A percentile compares a stretch with the other conserved stretches of the same genome.
phyloP scores from a whole-genome alignment of 2,329 filamentous ascomycete species.

The Botrytis fabae region DNA sequence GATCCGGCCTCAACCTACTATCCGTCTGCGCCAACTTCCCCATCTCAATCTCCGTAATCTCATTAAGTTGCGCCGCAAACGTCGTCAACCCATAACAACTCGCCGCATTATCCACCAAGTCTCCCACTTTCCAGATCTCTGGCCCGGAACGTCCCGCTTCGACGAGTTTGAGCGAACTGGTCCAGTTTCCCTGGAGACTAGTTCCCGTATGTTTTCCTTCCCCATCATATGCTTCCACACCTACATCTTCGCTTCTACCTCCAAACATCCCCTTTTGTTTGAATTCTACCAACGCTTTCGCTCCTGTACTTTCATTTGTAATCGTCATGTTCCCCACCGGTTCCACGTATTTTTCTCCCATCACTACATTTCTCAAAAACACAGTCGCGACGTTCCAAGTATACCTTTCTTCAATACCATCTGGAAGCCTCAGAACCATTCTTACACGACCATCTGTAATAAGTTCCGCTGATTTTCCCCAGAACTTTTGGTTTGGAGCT shows the following conservation, averaged over 20 bases:
- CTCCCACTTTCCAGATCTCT: constrained; percentile 76
- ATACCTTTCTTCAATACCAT: constrained; percentile 76
- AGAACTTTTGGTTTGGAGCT: constrained; percentile 92
- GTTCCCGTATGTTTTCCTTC: constrained; percentile 66
- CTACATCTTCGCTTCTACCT: constrained; percentile 86
- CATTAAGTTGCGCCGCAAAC: constrained; percentile 85
- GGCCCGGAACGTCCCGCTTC: constrained; percentile 62
- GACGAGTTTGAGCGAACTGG: constrained; percentile 65
- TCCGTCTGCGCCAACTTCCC: constrained; percentile 78
- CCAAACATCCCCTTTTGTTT: constrained; percentile 97
- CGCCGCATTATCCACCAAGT: constrained; percentile 74
- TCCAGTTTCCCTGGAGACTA: constrained; percentile 83
- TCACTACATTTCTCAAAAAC: constrained; percentile 93
- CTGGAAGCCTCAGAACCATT: constrained; percentile 65
- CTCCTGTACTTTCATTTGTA: constrained; percentile 77
- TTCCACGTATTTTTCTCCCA: constrained; percentile 97
- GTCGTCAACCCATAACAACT: constrained; percentile 85
- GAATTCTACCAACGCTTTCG: constrained; percentile 85
- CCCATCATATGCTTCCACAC: constrained; percentile 68
- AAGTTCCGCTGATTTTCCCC: constrained; percentile 95
- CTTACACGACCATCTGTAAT: constrained; percentile 87
- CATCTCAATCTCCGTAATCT: constrained; percentile 78
- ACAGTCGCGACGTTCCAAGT: constrained; percentile 86
- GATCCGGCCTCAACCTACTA: constrained; percentile 80
- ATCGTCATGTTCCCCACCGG: constrained; percentile 89